A percentile compares a stretch with the other conserved stretches of the same genome.
Conservation (phyloP, 176 grass and related monocot species). For the Aegilops bicornis region DNA sequence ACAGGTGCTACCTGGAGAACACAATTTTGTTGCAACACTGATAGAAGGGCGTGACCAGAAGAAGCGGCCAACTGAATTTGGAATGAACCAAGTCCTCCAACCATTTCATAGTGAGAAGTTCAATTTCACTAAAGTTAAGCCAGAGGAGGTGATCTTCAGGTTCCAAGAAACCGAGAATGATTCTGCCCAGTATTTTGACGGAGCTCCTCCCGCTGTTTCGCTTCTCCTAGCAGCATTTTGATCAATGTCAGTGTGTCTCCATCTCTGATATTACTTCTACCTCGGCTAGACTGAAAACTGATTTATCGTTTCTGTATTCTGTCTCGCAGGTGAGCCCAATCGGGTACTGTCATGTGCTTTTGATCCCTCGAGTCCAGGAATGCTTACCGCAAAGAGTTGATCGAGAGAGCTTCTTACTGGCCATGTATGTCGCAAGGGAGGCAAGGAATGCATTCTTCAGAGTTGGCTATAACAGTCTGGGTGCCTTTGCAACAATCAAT, state of each 20-base stretch:
- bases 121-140: conserved; percentile 57
- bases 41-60: conserved; percentile 87
- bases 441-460: conserved; percentile 48
- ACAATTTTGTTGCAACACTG: conserved; percentile 60
- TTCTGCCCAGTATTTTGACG: conserved; percentile 27
- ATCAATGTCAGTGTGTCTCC: conserved; percentile 50
- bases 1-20: conserved; percentile 63
- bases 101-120: conserved; percentile 66
- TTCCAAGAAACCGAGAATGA: conserved; percentile 42
- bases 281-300: background rate
- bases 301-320: background rate
- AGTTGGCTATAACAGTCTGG: conserved; percentile 76
- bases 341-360: conserved; percentile 66
- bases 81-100: conserved; percentile 65
- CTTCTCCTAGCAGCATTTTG: conserved; percentile 53
- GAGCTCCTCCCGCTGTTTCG: conserved; percentile 16
- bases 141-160: conserved; percentile 52
- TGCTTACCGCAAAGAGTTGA: conserved; percentile 62
- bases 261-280: background rate
- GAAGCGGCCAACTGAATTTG: conserved; percentile 86
- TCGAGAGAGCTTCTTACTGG: conserved; percentile 50
- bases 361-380: conserved; percentile 50
- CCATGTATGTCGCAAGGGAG: conserved; percentile 57
- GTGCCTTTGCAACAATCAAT: conserved; percentile 73
- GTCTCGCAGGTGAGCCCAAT: conserved; percentile 63